A percentile compares a stretch with the other conserved stretches of the same genome.
Evolutionary conservation across 2,329 filamentous ascomycete species (phyloP).

Genomic region (Pseudocercospora cruenta): DNA sequence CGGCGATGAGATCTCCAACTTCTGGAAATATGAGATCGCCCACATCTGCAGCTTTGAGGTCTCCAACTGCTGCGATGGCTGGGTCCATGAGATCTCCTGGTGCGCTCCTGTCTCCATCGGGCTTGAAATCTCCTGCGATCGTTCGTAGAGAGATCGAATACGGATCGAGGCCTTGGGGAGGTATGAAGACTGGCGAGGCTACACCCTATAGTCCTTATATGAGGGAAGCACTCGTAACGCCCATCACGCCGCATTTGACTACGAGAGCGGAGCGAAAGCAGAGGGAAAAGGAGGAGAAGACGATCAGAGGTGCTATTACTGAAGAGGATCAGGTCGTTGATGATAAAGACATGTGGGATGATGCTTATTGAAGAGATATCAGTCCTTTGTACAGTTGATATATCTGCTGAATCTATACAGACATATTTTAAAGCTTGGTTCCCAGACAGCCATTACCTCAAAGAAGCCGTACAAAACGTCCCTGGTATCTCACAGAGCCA

Average conservation of each 20-base stretch:
- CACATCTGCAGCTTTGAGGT: not conserved
- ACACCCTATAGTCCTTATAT: conserved; percentile 76
- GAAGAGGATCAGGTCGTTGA: conserved; percentile 65
- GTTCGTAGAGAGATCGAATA: conserved; percentile 7
- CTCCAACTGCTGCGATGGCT: not conserved
- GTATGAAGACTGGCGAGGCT: too few species aligned
- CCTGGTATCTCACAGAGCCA: too few species aligned
- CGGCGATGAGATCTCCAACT: not conserved
- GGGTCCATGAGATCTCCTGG: not conserved
- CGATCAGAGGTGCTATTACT: conserved; percentile 57
- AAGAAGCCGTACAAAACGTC: too few species aligned
- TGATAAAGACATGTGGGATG: conserved; percentile 65
- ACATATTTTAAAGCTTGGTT: too few species aligned
- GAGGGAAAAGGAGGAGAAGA: conserved; percentile 64
- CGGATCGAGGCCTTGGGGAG: not conserved
- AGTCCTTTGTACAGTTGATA: not conserved
- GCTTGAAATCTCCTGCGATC: conserved; percentile 49
- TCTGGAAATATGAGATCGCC: not conserved
- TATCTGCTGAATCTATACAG: not conserved
- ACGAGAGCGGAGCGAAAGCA: conserved; percentile 70
- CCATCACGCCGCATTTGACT: conserved; percentile 72
- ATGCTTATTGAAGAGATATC: conserved; percentile 17
- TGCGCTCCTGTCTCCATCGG: not conserved
- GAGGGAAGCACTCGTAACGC: conserved; percentile 74
- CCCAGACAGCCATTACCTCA: too few species aligned